Base-by-base conservation (phyloP, 768 basidiomycete species). In the Pleurotus cornucopiae region DNA sequence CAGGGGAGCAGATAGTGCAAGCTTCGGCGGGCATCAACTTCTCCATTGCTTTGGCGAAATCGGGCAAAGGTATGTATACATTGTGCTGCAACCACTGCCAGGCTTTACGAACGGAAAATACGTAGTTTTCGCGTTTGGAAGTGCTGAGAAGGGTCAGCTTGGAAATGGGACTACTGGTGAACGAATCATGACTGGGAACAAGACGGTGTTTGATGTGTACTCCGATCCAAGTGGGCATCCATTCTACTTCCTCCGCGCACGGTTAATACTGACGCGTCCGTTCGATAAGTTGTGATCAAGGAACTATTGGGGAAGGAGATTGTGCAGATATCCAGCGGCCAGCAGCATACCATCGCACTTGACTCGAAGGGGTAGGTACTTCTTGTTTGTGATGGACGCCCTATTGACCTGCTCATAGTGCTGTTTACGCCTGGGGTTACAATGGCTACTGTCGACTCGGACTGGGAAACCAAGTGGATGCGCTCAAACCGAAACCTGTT, bases 81-180 rank as follows among this genome's bases (percentile, higher is more conserved):
- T 3, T 34, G 30, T 4, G 30, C 30, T 34, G 30, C 30, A 34
- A 9, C 30, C 4, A 34, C 30, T 34, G 9, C 11, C 11, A 3
- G 30, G 11, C 30, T 34, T 34, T 34, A 34, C 9, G 30, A 34
- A 34, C 7, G 30, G 7, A 4, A 1, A 34, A 34, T 11, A 23
- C 4, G 26, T 62, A 89, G 92, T 96, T 2, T 98, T 88, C 63
- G 80, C 92, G 1, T 88, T 94, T 60, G 96, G 96, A 34, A 94
- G 91, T 49, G 91, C 86, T 18, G 94, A 97, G 70, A 86, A 91
- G 57, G 96, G 96, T 1, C 95, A 97, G 61, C 76, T 98, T 0
- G 96, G 94, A 0, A 95, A 93, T 67, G 96, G 95, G 14, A 84
- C 84, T 60, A 95, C 93, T 0, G 93, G 95, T n/a, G 94, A 96